phyloP scores from a whole-genome alignment of 768 basidiomycete species.

The Termitomyces sp. region DNA sequence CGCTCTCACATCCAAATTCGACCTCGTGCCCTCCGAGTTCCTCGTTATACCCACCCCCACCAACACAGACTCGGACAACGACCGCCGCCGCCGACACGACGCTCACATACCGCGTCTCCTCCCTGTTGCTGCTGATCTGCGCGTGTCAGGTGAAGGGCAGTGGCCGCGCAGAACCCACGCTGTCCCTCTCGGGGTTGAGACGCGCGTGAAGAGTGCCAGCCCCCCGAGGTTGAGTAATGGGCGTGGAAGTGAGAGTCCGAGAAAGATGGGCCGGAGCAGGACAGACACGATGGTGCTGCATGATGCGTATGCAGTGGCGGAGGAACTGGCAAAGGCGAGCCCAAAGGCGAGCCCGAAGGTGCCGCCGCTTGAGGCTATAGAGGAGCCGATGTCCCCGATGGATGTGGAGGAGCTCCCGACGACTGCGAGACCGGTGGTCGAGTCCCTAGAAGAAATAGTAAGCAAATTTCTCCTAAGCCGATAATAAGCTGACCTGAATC shows the following conservation, averaged over 20 bases:
- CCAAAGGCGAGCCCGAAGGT: constrained; percentile 6
- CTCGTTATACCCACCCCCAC: constrained; percentile 65
- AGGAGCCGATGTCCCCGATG: constrained; percentile 8
- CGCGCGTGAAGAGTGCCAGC: constrained; percentile 14
- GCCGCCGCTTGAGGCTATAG: neutral
- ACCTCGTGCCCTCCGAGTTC: constrained; percentile 79
- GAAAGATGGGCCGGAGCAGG: constrained; percentile 48
- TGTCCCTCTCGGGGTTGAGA: constrained; percentile 6
- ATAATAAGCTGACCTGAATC: neutral
- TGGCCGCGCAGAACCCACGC: neutral
- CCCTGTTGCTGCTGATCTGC: constrained; percentile 29
- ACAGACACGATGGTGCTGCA: constrained; percentile 78
- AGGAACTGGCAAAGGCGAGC: constrained; percentile 24
- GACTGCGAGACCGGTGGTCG: neutral
- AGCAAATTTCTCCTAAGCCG: neutral
- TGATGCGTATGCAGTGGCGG: constrained; percentile 31
- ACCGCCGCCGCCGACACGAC: constrained; percentile 15
- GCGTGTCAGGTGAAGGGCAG: neutral
- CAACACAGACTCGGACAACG: constrained; percentile 15
- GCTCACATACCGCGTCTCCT: constrained; percentile 36
- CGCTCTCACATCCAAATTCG: constrained; percentile 74
- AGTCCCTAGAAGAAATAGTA: constrained; percentile 6
- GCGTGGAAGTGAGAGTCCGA: constrained; percentile 33
- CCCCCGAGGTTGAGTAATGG: constrained; percentile 19
- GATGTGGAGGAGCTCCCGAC: constrained; percentile 9